These are phyloP conservation scores for Beauveria scarabaeidicola DNA, from an alignment of 2,329 filamentous ascomycete species.

Conservation along the genomic window DNA sequence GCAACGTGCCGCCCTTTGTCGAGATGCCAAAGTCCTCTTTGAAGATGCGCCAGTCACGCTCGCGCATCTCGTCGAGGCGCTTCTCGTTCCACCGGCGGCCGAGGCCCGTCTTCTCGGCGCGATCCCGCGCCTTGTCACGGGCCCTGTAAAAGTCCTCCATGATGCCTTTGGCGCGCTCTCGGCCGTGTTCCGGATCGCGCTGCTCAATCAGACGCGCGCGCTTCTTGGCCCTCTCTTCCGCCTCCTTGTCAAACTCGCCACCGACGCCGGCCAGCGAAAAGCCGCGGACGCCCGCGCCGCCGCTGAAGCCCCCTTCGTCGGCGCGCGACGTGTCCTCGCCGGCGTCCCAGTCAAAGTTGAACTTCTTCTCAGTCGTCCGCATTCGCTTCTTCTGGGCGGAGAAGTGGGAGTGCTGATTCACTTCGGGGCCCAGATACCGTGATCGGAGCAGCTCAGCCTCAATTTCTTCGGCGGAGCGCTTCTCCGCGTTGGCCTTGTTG, in stretches of 20 bases:
- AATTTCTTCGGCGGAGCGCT: constrained; percentile 48
- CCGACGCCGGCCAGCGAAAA: constrained; percentile 40
- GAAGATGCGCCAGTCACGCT: constrained; percentile 98
- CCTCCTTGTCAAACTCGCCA: constrained; percentile 44
- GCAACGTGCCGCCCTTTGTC: constrained; percentile 85
- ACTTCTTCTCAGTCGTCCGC: constrained; percentile 90
- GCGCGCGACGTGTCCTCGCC: constrained; percentile 70
- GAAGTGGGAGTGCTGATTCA: constrained; percentile 74
- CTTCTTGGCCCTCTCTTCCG: constrained; percentile 45
- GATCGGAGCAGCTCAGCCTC: constrained; percentile 69
- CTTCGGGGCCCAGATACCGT: constrained; percentile 85
- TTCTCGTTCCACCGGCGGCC: constrained; percentile 97
- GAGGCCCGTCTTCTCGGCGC: constrained; percentile 62
- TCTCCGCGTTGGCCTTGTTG: constrained; percentile 26
- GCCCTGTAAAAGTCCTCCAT: constrained; percentile 70
- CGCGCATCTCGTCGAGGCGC: constrained; percentile 83
- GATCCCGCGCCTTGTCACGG: constrained; percentile 57
- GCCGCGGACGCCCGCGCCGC: constrained; percentile 23
- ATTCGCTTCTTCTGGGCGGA: constrained; percentile 93
- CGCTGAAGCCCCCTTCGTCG: constrained; percentile 68
- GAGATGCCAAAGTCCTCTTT: constrained; percentile 98
- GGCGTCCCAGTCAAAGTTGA: constrained; percentile 97
- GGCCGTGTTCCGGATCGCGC: constrained; percentile 67
- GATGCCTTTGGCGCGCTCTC: constrained; percentile 66
- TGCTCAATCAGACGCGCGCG: constrained; percentile 63